Evolutionary conservation across 2,329 filamentous ascomycete genomes (phyloP), one percentile per base, ranked within the genome.

Genomic region (Xylaria arbuscula): DNA sequence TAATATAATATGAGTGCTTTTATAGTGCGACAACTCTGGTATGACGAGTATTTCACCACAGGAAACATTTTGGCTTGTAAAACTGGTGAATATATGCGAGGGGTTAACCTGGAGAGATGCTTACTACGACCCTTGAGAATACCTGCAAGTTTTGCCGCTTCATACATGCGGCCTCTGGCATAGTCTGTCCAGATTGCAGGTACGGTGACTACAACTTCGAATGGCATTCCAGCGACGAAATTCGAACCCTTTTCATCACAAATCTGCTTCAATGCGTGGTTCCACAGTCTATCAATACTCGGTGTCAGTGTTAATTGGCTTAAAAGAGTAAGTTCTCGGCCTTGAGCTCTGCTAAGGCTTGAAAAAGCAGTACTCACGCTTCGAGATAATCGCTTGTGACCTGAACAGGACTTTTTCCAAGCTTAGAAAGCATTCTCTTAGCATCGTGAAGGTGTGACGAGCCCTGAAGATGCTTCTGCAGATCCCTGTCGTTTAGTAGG

Each of bases 61-160:
- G n/a, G n/a, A n/a, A n/a, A n/a, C n/a, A n/a, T n/a, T n/a, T n/a
- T n/a, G n/a, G n/a, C n/a, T n/a, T n/a, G n/a, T n/a, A n/a, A n/a
- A n/a, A n/a, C n/a, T n/a, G n/a, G n/a, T n/a, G n/a, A 10, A 11
- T 9, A 22, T 19, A 47, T 22, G n/a, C 45, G 5, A 32, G 4
- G n/a, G 4, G 38, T 13, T 17, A 28, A n/a, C 38, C 1, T 6
- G 5, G 2, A n/a, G 22, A 17, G 22, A 7, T 17, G 17, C 54
- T 45, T 45, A 57, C 38, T 17, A 0, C 79, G 72, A 0, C 45
- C 9, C 0, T 72, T 64, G 0, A 83, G 70, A 2, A 86, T 79
- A 0, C 83, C 83, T 0, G 83, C 80, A 0, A 57, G 19, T 0
- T 69, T 42, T 0, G 78, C 76, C 0, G 82, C 83, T 0, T 77